Percentiles rank a stretch among this genome's conserved stretches.
Evolutionary conservation across 306 rosid species (phyloP).

Genomic region (Oxytropis ochrocephala): DNA sequence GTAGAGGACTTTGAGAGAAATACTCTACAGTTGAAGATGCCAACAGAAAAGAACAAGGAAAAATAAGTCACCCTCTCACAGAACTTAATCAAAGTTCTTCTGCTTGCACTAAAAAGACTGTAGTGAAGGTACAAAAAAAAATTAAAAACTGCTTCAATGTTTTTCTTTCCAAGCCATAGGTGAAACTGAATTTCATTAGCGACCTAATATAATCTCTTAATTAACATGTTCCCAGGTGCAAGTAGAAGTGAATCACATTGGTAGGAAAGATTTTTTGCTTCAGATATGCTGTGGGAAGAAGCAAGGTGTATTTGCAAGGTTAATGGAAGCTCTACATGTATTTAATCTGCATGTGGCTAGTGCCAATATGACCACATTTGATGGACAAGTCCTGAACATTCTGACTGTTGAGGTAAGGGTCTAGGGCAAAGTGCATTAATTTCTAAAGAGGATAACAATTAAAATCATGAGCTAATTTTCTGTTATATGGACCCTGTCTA

Average conservation of each 20-base stretch:
- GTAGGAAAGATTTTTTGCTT: slow-evolving; percentile 40
- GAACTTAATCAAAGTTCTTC: slow-evolving; percentile 24
- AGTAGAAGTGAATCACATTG: slow-evolving; percentile 58
- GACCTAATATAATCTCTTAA: neutral
- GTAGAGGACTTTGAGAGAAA: slow-evolving; percentile 29
- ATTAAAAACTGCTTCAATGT: neutral
- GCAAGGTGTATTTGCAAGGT: slow-evolving; percentile 49
- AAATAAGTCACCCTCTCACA: slow-evolving; percentile 2
- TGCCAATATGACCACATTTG: slow-evolving; percentile 52
- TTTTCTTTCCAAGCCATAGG: neutral
- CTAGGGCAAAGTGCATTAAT: slow-evolving; percentile 9
- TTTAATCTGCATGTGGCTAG: slow-evolving; percentile 53
- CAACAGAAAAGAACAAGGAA: slow-evolving; percentile 13
- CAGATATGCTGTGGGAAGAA: slow-evolving; percentile 39
- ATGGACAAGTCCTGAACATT: slow-evolving; percentile 37
- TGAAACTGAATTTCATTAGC: neutral
- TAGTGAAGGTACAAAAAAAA: slow-evolving; percentile 34
- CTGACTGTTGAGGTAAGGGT: slow-evolving; percentile 62
- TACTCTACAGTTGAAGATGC: slow-evolving; percentile 10
- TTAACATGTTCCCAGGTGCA: slow-evolving; percentile 34
- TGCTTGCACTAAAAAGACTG: slow-evolving; percentile 13
- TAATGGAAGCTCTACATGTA: slow-evolving; percentile 61
- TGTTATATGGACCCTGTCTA: neutral
- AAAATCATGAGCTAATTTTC: neutral
- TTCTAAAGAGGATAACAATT: neutral